These are phyloP conservation scores for Dioscorea dumetorum DNA, from an alignment of 106 monocot species.

Conservation along the genomic window DNA sequence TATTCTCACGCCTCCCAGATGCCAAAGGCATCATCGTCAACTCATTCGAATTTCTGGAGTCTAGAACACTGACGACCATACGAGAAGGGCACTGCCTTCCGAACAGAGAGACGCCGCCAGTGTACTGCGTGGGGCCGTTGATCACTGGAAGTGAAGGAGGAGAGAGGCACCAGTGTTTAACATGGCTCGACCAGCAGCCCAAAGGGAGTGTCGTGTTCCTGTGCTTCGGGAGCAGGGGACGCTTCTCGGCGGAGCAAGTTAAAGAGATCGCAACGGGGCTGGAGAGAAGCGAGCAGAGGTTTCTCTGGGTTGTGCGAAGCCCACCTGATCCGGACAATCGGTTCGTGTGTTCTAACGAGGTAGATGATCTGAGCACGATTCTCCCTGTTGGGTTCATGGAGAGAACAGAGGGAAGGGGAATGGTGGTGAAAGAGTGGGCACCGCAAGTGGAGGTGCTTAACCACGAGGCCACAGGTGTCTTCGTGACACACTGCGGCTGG, in stretches of 20 bases:
- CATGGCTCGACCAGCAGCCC: conserved; percentile 24
- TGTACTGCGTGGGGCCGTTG: conserved; percentile 27
- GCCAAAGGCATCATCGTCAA: conserved; percentile 39
- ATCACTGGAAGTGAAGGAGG: background rate
- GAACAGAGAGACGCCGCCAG: conserved; percentile 15
- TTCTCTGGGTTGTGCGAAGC: conserved; percentile 23
- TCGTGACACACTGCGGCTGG: conserved; percentile 75
- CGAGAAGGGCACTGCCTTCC: conserved; percentile 17
- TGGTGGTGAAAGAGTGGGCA: conserved; percentile 1
- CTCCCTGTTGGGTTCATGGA: background rate
- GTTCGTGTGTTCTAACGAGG: background rate
- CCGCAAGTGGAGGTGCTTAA: background rate
- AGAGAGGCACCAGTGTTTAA: background rate
- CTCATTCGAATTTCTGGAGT: conserved; percentile 44
- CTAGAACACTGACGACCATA: conserved; percentile 17
- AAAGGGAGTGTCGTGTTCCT: conserved; percentile 26
- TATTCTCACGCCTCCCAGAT: background rate
- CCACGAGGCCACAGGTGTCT: conserved; percentile 34
- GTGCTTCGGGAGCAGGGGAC: conserved; percentile 20
- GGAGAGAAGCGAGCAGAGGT: conserved; percentile 23
- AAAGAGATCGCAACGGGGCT: conserved; percentile 17
- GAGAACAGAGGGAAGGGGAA: background rate
- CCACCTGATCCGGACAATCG: conserved; percentile 3
- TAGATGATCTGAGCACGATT: background rate
- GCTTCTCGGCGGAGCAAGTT: conserved; percentile 15